Base-by-base conservation (phyloP, 2,329 filamentous ascomycete species). In the Penicillium sp. region DNA sequence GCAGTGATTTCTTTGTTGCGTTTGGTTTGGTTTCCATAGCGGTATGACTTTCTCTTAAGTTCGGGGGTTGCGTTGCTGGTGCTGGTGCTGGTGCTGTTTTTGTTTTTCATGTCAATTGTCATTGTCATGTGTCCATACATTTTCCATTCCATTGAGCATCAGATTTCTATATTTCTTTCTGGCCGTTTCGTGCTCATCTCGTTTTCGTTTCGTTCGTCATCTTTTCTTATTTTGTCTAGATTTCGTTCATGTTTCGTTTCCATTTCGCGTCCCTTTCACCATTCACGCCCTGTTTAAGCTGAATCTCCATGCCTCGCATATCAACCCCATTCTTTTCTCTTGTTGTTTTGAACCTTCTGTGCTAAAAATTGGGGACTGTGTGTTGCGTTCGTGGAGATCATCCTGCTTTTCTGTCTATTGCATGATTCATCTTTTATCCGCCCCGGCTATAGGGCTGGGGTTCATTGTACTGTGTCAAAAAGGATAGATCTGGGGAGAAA, bases 21-120 rank as follows among this genome's bases (percentile, higher is more conserved):
- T 58, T 65, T 28, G 25, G 25, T 28, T 62, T 66, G 59, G 57
- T 69, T 69, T 69, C 58, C 59, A 64, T 69, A 72, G 71, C 64
- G 65, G 67, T 63, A 65, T 59, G 47, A 50, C 11, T 59, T 51
- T 14, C 58, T 51, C 63, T 50, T 11, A n/a, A 10, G 8, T 49
- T 60, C 54, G 56, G 31, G 57, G 50, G 56, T 57, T 56, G 47
- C 59, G 51, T 49, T 49, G 58, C 53, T 42, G 31, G 31, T 31
- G 6, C 53, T 42, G 28, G 28, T 31, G 7, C 31, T 3, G 31
- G 31, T 31, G 31, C 31, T 31, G 31, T 31, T 31, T 49, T 64
- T 49, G 61, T 63, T 51, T 51, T 61, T 65, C 50, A 11, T 64
- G 7, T 28, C 28, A 15, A 4, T 31, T 31, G n/a, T 15, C 22